Percentiles rank a stretch among this genome's conserved stretches.
These are phyloP conservation scores for Circinella minor DNA, from an alignment of 371 early-diverging fungal species.

Conservation along the genomic window DNA sequence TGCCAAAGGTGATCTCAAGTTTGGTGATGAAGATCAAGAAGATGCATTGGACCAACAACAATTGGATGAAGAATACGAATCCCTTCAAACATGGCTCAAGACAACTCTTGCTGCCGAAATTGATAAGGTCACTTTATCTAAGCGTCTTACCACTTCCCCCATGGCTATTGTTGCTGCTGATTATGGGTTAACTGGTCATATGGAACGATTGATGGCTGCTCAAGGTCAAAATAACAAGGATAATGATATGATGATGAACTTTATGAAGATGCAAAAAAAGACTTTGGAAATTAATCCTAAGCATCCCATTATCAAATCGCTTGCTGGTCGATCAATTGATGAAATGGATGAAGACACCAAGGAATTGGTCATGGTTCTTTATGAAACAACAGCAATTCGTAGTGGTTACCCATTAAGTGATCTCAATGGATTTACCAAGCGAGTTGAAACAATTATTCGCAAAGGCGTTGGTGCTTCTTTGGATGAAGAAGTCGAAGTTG, in stretches of 20 bases:
- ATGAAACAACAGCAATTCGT: constrained; percentile 78
- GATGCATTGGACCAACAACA: constrained; percentile 29
- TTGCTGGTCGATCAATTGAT: constrained; percentile 57
- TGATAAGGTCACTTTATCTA: constrained; percentile 79
- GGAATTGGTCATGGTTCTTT: constrained; percentile 69
- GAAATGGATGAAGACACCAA: constrained; percentile 53
- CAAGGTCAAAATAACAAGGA: constrained; percentile 59
- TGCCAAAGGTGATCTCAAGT: constrained; percentile 83
- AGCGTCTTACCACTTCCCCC: constrained; percentile 77
- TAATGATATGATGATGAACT: constrained; percentile 61
- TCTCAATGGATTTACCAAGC: constrained; percentile 62
- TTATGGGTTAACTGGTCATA: constrained; percentile 81
- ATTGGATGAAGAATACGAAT: constrained; percentile 62
- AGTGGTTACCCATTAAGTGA: constrained; percentile 77
- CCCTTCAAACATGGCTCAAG: constrained; percentile 72
- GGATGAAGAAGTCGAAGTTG: constrained; percentile 54
- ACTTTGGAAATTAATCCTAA: constrained; percentile 87
- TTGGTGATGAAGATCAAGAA: constrained; percentile 69
- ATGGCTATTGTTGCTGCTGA: constrained; percentile 76
- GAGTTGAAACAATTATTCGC: constrained; percentile 76
- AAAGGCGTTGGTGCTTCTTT: constrained; percentile 63
- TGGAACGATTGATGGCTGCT: constrained; percentile 83
- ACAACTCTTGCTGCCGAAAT: constrained; percentile 65
- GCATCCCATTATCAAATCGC: constrained; percentile 66
- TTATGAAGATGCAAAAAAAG: constrained; percentile 73